Evolutionary conservation across 805 yeast species (phyloP).

Genomic region (Saccharomycopsis capsularis): DNA sequence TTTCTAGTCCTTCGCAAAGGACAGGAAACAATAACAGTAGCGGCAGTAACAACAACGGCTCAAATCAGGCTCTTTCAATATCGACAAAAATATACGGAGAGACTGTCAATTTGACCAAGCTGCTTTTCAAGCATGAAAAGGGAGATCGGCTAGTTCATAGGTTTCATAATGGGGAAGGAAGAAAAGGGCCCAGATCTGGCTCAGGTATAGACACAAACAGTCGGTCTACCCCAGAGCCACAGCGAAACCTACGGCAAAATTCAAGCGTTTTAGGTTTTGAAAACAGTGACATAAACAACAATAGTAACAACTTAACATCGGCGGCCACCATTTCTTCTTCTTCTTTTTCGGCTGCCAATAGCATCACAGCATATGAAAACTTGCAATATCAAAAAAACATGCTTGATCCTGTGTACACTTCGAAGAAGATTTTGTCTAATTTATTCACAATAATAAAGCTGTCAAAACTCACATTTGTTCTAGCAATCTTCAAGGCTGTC

Average conservation of each 20-base stretch:
- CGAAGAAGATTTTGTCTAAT: conserved; percentile 6
- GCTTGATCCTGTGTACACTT: conserved; percentile 4
- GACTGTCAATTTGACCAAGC: neutral
- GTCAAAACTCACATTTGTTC: neutral
- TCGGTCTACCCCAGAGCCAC: neutral
- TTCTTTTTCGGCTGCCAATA: neutral
- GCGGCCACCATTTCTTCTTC: too few relatives aligned
- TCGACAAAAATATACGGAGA: conserved; percentile 1
- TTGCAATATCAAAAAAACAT: neutral
- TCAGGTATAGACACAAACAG: neutral
- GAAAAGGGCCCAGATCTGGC: neutral
- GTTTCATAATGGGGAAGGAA: neutral
- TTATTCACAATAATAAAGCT: conserved; percentile 6
- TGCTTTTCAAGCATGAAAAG: conserved; percentile 1
- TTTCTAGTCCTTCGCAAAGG: too few relatives aligned
- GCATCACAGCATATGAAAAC: conserved; percentile 5
- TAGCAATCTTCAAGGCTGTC: neutral
- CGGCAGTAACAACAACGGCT: neutral
- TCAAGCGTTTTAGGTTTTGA: neutral
- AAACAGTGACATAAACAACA: neutral
- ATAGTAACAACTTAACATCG: neutral
- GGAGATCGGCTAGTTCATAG: neutral
- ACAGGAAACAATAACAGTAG: neutral
- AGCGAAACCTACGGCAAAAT: neutral
- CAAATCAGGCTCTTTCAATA: neutral